Base-by-base conservation (phyloP, 2,329 filamentous ascomycete genomes). In the Colletotrichum lupini region DNA sequence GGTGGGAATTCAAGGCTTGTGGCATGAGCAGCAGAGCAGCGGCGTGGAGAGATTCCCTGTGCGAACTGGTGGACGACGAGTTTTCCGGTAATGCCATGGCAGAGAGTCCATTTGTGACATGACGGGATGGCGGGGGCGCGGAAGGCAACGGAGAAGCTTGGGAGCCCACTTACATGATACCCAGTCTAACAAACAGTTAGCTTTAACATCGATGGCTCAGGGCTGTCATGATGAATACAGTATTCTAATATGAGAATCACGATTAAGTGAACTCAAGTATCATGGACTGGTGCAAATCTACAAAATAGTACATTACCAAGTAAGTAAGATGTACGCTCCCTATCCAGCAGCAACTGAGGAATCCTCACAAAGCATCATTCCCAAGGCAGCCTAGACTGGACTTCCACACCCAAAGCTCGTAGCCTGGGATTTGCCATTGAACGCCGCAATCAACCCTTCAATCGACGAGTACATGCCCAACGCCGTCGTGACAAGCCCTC, bases 31-130 rank as follows among this genome's bases (percentile, higher is more conserved):
- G 78, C 88, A 90, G 68, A 83, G 84, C 52, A 90, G 86, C 68
- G 91, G 91, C 0, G 86, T 88, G 0, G 90, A 92, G 76, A 84
- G 91, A 37, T 92, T 92, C 68, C 87, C 88, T 0, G 83, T 86
- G 1, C 83, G 85, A 58, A 89, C 87, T 0, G 87, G 88, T 7
- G 85, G 86, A 2, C 85, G 85, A 73, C 83, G 87, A 52, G 81
- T 91, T 16, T 91, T 91, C 77, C 88, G 83, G 78, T 89, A 77
- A 86, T 30, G n/a, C 11, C 28, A n/a, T 22, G 19, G 26, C 12
- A 26, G 11, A 35, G n/a, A 14, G 5, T 24, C 16, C 1, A 8
- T n/a, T 11, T 3, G 1, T 22, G n/a, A 7, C 9, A 16, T 32
- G n/a, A n/a, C n/a, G 16, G n/a, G 22, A 14, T 9, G 5, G 26